Base-by-base conservation (phyloP, 2,329 filamentous ascomycete genomes). In the Neonectria punicea region DNA sequence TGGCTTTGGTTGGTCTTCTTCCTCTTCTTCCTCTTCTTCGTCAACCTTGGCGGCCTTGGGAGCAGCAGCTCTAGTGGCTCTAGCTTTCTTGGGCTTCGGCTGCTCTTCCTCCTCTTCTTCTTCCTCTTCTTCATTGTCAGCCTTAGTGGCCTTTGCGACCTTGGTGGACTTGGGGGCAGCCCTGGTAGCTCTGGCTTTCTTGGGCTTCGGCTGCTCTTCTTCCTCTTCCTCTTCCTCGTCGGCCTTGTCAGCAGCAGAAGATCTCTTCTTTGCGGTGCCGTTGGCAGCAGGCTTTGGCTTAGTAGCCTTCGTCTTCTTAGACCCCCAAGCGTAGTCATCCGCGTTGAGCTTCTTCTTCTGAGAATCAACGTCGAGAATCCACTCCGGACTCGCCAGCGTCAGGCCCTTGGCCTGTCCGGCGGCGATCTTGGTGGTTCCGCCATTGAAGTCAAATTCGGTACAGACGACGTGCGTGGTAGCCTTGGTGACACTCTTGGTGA, bases 341-440 rank as follows among this genome's bases (percentile, higher is more conserved):
- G 64, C 69, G 20, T 67, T 65, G 13, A 77, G 66, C 47, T 70
- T 68, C 53, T 67, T 70, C 25, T 72, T 68, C 43, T 75, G 61
- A 10, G 67, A 63, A 41, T 85, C 78, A 22, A 84, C 89, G n/a
- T 89, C 84, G 2, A 86, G 67, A n/a, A 90, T 78, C 91, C 91
- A 93, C 14, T 86, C 78, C 0, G 90, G 75, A 10, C 78, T 82
- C 28, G 93, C 84, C 50, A 93, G 82, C 3, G 83, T 82, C 13
- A 91, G 78, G 20, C 76, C 80, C 36, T 83, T 80, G 13, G 80
- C 70, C 10, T 80, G 75, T 5, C 83, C 86, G 16, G 85, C 77
- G 70, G 80, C 80, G 68, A 87, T 84, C 72, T 90, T 90, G 47
- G 79, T 74, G 0, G 84, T 83, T 1, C 77, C 76, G 49, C 82